A percentile compares a stretch with the other conserved stretches of the same genome.
Evolutionary conservation across 306 rosid genomes (phyloP).

Genomic region (Sesbania bispinosa): DNA sequence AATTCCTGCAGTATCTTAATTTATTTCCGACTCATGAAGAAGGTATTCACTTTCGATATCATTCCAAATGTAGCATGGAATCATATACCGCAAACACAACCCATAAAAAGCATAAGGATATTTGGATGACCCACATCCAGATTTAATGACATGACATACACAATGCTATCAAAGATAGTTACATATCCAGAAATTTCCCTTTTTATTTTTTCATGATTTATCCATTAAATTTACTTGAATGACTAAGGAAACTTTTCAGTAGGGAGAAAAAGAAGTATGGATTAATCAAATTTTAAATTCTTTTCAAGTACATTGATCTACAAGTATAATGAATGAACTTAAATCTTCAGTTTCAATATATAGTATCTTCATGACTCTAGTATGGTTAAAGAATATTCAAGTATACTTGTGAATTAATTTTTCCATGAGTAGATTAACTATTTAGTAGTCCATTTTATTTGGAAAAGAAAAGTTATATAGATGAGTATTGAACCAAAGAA

Average conservation of each 20-base stretch:
- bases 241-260: not conserved
- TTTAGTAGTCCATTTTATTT: not conserved
- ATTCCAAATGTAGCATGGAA: conserved; percentile 5
- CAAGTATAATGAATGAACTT: conserved; percentile 6
- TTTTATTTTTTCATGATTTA: not conserved
- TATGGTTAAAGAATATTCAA: conserved; percentile 11
- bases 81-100: conserved; percentile 13
- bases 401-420: not conserved
- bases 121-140: conserved; percentile 1
- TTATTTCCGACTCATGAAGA: conserved; percentile 11
- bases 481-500: not conserved
- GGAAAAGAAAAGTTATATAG: not conserved
- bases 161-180: not conserved
- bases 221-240: conserved; percentile 10
- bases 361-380: not conserved
- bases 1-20: conserved; percentile 16
- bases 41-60: not conserved
- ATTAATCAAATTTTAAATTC: not conserved
- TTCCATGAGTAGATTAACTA: not conserved
- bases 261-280: not conserved
- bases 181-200: not conserved
- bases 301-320: not conserved
- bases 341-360: not conserved
- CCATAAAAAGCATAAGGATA: not conserved
- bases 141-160: not conserved